Base-by-base conservation (phyloP, 2,329 filamentous ascomycete species). In the Alternaria rosae region DNA sequence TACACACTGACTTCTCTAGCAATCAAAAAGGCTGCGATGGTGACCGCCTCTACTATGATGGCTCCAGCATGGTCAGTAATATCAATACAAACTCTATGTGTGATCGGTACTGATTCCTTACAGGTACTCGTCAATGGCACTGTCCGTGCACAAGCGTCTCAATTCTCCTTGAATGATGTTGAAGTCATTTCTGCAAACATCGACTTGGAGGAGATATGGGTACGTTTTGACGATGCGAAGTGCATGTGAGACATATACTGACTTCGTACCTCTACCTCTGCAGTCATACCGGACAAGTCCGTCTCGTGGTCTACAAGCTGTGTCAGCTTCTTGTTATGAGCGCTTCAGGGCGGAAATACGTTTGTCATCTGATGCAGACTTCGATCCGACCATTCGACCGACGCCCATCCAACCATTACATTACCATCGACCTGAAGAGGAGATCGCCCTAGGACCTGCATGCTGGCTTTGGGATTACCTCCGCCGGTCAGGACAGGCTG, bases 381-480 rank as follows among this genome's bases (percentile, higher is more conserved):
- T 81, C 17, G 82, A 88, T 41, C 79, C 81, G 6, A 68, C 79
- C 3, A 70, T 86, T 17, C 74, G 75, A 9, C 82, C 85, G 0
- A 84, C 85, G 0, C 73, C 77, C 13, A 69, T 81, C 0, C 81
- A 84, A 6, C 65, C 43, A 12, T 23, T 61, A 11, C 26, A 15
- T 3, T 41, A 48, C 17, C 61, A 64, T 83, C 42, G 80, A 0
- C 88, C 88, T 0, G 89, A 91, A 69, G 88, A 92, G 70, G 77
- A 80, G 28, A 91, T 92, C 61, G 87, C 87, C 2, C 78, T 89
- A 1, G 87, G 87, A 0, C 85, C 88, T 2, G 89, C 87, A 5
- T 88, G 86, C 68, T 92, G 86, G 83, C 78, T 92, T 2, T 92
- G 87, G 86, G 87, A 90, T 67, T 89, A 88, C 68, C 78, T 89